phyloP scores from a whole-genome alignment of 2,329 filamentous ascomycete genomes.

The Xenoacremonium recifei region DNA sequence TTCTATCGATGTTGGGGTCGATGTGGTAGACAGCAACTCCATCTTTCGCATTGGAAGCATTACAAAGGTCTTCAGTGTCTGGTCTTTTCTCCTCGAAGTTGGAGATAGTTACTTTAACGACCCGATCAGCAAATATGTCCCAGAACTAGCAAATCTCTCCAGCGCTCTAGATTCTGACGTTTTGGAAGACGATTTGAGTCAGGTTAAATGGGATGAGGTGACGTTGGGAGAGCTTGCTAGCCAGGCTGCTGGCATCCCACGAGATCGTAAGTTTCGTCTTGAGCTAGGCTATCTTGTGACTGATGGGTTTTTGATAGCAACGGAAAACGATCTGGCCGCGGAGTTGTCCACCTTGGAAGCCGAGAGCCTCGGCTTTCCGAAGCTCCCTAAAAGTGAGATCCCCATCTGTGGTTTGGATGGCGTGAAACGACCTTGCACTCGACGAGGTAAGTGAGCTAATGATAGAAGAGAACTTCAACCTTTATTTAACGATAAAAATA shows the following conservation, averaged over 20 bases:
- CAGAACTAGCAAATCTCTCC: conserved; percentile 15
- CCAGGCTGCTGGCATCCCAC: conserved; percentile 1
- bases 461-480: conserved; percentile 2
- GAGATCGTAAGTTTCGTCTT: not conserved
- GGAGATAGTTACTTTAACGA: conserved; percentile 15
- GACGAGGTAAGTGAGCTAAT: not conserved
- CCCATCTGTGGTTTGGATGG: not conserved
- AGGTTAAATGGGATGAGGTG: conserved; percentile 16
- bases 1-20: no score
- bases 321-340: not conserved
- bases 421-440: not conserved
- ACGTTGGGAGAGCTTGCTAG: conserved; percentile 20
- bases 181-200: not conserved
- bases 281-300: no score
- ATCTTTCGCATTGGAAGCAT: conserved; percentile 24
- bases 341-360: not conserved
- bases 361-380: not conserved
- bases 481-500: not conserved
- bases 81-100: conserved; percentile 15
- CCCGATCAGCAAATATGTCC: conserved; percentile 21
- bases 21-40: conserved; percentile 17
- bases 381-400: not conserved
- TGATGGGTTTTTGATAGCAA: not conserved
- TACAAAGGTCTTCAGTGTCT: conserved; percentile 22
- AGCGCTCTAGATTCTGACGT: conserved; percentile 1